phyloP scores from a whole-genome alignment of 164 flowering plant species.

The Macadamia integrifolia region DNA sequence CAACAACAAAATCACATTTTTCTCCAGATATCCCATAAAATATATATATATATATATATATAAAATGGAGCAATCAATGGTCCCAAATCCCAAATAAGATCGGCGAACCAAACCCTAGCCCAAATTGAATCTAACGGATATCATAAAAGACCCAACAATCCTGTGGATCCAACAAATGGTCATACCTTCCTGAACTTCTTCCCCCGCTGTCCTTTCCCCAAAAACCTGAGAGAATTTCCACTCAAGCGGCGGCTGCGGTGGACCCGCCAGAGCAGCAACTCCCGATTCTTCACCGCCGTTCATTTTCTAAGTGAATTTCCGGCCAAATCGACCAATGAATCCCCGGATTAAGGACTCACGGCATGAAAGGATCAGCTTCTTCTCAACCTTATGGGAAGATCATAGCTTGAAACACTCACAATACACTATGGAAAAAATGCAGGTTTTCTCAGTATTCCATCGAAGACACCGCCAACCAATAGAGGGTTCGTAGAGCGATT shows the following conservation, averaged over 20 bases:
- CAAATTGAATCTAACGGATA: neutral
- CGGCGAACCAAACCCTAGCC: slow-evolving; percentile 4
- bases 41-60: neutral
- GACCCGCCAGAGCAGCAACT: slow-evolving; percentile 21
- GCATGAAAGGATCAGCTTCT: slow-evolving; percentile 8
- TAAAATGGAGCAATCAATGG: neutral
- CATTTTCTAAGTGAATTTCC: slow-evolving; percentile 20
- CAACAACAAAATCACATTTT: neutral
- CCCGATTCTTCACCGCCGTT: slow-evolving; percentile 41
- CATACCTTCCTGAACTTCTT: slow-evolving; percentile 84
- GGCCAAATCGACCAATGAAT: slow-evolving; percentile 12
- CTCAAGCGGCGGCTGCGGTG: slow-evolving; percentile 50
- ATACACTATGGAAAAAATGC: slow-evolving; percentile 9
- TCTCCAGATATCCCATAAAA: neutral
- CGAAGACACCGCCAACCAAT: neutral
- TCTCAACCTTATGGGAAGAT: neutral
- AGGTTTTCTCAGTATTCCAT: slow-evolving; percentile 10
- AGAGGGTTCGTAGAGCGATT: slow-evolving; percentile 5
- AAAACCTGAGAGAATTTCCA: slow-evolving; percentile 93
- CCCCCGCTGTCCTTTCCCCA: slow-evolving; percentile 82
- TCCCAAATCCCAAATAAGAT: slow-evolving; percentile 12
- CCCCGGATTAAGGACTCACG: slow-evolving; percentile 3
- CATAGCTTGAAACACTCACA: slow-evolving; percentile 2
- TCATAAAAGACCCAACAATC: neutral
- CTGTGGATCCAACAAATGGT: slow-evolving; percentile 3